A percentile compares a stretch with the other conserved stretches of the same genome.
phyloP scores from a whole-genome alignment of 2,329 filamentous ascomycete genomes.

The Parafenestella ontariensis region DNA sequence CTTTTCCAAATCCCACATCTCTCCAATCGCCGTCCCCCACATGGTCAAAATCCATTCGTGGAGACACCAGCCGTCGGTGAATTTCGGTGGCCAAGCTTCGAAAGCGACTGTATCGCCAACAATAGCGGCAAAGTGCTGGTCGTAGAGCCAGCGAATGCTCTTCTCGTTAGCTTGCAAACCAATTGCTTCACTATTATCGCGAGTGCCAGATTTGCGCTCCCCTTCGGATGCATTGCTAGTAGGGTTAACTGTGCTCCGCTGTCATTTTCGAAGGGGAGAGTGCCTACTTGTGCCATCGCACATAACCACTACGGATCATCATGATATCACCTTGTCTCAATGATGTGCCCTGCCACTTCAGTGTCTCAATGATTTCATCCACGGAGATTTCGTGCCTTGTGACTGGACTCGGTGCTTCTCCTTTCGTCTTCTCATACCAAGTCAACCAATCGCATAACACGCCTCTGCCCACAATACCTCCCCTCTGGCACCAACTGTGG shows the following conservation, averaged over 20 bases:
- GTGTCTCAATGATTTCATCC: slow-evolving; percentile 36
- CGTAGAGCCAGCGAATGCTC: slow-evolving; percentile 48
- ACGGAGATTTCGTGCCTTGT: slow-evolving; percentile 40
- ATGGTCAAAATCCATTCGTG: slow-evolving; percentile 44
- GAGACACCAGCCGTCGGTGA: slow-evolving; percentile 40
- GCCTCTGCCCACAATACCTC: slow-evolving; percentile 45
- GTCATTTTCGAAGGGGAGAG: neutral
- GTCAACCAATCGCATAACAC: slow-evolving; percentile 44
- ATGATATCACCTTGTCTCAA: slow-evolving; percentile 44
- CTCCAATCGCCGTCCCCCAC: slow-evolving; percentile 43
- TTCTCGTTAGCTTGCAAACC: slow-evolving; percentile 45
- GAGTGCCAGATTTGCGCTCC: slow-evolving; percentile 39
- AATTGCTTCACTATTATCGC: slow-evolving; percentile 40
- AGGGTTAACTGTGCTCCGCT: neutral
- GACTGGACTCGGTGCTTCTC: slow-evolving; percentile 34
- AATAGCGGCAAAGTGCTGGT: slow-evolving; percentile 45
- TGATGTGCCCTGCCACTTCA: slow-evolving; percentile 41
- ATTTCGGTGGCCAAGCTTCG: slow-evolving; percentile 46
- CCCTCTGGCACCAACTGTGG: slow-evolving; percentile 47
- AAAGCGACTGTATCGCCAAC: slow-evolving; percentile 52
- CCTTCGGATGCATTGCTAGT: slow-evolving; percentile 31
- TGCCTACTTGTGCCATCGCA: slow-evolving; percentile 48
- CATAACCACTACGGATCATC: slow-evolving; percentile 54
- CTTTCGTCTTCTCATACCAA: slow-evolving; percentile 42
- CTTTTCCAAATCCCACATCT: slow-evolving; percentile 56